Base-by-base conservation (phyloP, 1,284 basidiomycete genomes). In the Laetiporus sulphureus region DNA sequence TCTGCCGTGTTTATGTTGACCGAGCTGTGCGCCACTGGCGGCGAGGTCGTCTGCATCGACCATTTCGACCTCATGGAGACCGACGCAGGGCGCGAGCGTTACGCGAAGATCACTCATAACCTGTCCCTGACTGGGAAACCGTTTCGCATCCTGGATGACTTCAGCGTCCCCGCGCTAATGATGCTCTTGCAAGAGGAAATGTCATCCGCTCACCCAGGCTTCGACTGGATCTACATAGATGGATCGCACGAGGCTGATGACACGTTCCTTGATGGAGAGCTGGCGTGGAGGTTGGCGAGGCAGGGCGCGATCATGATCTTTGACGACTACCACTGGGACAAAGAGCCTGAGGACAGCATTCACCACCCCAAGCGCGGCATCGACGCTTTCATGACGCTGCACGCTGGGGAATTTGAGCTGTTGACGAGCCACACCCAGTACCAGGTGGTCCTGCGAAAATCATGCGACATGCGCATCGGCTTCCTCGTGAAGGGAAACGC, bases 241-340 rank as follows among this genome's bases (percentile, higher is more conserved):
- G 76, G 77, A 3, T 76, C 74, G 5, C 76, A 78, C 52, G 68
- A 73, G 42, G 72, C 77, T 1, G 72, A 74, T 44, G 77, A 79
- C 49, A 77, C 75, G 0, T 60, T 79, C 39, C 64, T 79, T 18
- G 77, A 79, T 48, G 75, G 68, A 4, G 77, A 79, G 54, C 60
- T 79, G 21, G 68, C 65, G 2, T 79, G 77, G 77, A 62, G 77
- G 2, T 58, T 79, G 11, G 72, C 75, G 3, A 62, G 65, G 38
- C 64, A 69, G 20, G 70, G 66, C 2, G 72, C 73, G 3, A 59
- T 78, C 35, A 49, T 79, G 47, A 68, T 79, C 34, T 75, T 79
- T 47, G 77, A 79, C 50, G 75, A 79, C 53, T 79, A 79, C 50
- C 61, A 62, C 32, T 79, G 77, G 76, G 50, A 66, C 24, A 62